phyloP scores from a whole-genome alignment of 2,329 filamentous ascomycete genomes.

The Hymenoscyphus albidus region DNA sequence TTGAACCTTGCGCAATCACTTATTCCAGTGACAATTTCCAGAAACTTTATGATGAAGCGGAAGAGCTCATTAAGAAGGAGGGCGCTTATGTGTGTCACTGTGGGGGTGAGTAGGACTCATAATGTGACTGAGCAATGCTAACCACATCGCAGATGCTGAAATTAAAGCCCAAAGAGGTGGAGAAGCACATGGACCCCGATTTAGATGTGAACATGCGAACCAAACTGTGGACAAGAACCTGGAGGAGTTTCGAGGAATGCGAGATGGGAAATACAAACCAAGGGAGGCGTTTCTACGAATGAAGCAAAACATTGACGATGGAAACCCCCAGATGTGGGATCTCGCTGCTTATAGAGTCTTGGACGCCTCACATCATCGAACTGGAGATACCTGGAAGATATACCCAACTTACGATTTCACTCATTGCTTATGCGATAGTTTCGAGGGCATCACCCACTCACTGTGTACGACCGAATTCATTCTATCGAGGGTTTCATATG shows the following conservation, averaged over 20 bases:
- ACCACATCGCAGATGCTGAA: slow-evolving; percentile 56
- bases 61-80: slow-evolving; percentile 71
- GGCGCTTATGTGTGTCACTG: slow-evolving; percentile 86
- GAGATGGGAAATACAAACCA: slow-evolving; percentile 83
- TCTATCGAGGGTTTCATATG: slow-evolving; percentile 79
- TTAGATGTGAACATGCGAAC: slow-evolving; percentile 75
- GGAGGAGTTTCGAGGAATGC: slow-evolving; percentile 82
- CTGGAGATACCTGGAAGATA: slow-evolving; percentile 81
- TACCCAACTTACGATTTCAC: slow-evolving; percentile 95
- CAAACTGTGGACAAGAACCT: slow-evolving; percentile 73
- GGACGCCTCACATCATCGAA: slow-evolving; percentile 71
- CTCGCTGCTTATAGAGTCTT: slow-evolving; percentile 84
- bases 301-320: slow-evolving; percentile 81
- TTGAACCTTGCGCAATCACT: slow-evolving; percentile 74
- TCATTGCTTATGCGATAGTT: slow-evolving; percentile 86
- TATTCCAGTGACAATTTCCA: slow-evolving; percentile 88
- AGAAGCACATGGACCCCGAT: slow-evolving; percentile 65
- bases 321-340: slow-evolving; percentile 97
- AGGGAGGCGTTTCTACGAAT: slow-evolving; percentile 83
- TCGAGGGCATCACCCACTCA: slow-evolving; percentile 87
- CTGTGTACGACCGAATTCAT: slow-evolving; percentile 93
- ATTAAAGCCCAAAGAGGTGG: slow-evolving; percentile 86
- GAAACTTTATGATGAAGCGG: slow-evolving; percentile 80
- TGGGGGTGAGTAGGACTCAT: slow-evolving; percentile 43
- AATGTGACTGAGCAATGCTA: slow-evolving; percentile 26